phyloP scores from a whole-genome alignment of 352 stramenopile species.

The Globisporangium apiculatum region DNA sequence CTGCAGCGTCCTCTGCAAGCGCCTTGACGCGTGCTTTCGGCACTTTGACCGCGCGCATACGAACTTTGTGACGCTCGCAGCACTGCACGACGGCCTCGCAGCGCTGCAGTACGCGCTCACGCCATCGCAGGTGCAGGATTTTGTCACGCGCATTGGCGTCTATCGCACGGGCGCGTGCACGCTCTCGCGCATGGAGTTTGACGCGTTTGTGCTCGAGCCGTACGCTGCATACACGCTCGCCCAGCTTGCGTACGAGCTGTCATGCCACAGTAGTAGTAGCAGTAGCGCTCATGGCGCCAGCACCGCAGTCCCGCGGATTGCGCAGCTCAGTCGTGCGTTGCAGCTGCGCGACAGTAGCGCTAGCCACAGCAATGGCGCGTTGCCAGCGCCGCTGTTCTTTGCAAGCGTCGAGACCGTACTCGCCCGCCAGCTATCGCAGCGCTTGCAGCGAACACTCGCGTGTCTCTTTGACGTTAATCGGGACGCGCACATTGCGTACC shows the following conservation, averaged over 20 bases:
- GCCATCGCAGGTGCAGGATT: slow-evolving; percentile 21
- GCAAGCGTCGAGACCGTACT: slow-evolving; percentile 27
- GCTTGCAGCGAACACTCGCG: slow-evolving; percentile 33
- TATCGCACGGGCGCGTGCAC: slow-evolving; percentile 30
- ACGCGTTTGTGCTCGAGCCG: slow-evolving; percentile 67
- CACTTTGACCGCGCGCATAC: slow-evolving; percentile 60
- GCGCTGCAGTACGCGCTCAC: slow-evolving; percentile 38
- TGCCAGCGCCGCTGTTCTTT: slow-evolving; percentile 24
- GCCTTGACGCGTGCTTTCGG: slow-evolving; percentile 42
- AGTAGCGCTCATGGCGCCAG: slow-evolving; percentile 3
- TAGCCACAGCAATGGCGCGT: slow-evolving; percentile 21
- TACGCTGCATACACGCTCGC: slow-evolving; percentile 25
- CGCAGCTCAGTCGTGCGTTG: slow-evolving; percentile 38
- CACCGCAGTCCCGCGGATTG: slow-evolving; percentile 29
- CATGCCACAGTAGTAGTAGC: not conserved
- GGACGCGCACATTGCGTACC: slow-evolving; percentile 51
- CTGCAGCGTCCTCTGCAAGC: slow-evolving; percentile 18
- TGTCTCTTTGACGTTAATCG: slow-evolving; percentile 71
- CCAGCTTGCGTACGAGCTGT: slow-evolving; percentile 25
- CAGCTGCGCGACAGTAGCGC: slow-evolving; percentile 24
- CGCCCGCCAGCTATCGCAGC: slow-evolving; percentile 15
- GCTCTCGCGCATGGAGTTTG: slow-evolving; percentile 71
- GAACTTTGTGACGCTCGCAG: slow-evolving; percentile 36
- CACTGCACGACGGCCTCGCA: slow-evolving; percentile 27
- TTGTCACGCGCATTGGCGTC: slow-evolving; percentile 34